Evolutionary conservation across 176 grass and related monocot genomes (phyloP).

Genomic region (Typha latifolia): DNA sequence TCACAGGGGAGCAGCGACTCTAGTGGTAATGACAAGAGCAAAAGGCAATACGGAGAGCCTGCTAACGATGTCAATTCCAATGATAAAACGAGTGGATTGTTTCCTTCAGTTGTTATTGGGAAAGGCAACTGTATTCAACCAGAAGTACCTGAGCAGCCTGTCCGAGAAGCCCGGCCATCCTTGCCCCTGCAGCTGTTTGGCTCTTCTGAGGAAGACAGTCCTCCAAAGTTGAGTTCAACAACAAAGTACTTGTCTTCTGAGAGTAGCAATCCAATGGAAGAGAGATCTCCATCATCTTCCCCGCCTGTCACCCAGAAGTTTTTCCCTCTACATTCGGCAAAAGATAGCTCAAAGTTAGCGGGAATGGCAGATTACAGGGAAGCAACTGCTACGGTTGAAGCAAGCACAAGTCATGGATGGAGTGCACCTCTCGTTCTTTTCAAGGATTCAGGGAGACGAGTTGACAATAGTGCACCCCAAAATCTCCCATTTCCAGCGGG

Average conservation of each 20-base stretch:
- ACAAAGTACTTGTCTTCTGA: slow-evolving; percentile 96
- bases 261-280: slow-evolving; percentile 91
- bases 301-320: slow-evolving; percentile 73
- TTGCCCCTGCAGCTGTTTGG: slow-evolving; percentile 72
- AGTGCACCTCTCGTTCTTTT: slow-evolving; percentile 49
- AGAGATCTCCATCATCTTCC: slow-evolving; percentile 81
- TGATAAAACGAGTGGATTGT: slow-evolving; percentile 25
- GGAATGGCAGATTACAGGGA: slow-evolving; percentile 45
- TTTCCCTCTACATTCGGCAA: slow-evolving; percentile 68
- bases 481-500: slow-evolving; percentile 43
- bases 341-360: slow-evolving; percentile 32
- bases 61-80: slow-evolving; percentile 41
- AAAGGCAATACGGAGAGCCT: slow-evolving; percentile 44
- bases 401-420: slow-evolving; percentile 53
- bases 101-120: slow-evolving; percentile 21
- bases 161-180: slow-evolving; percentile 18
- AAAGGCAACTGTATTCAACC: slow-evolving; percentile 19
- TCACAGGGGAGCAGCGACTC: slow-evolving; percentile 89
- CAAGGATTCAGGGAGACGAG: slow-evolving; percentile 46
- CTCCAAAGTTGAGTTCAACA: slow-evolving; percentile 43
- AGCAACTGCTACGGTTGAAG: slow-evolving; percentile 54
- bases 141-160: slow-evolving; percentile 26
- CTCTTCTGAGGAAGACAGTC: slow-evolving; percentile 43
- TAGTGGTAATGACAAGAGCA: slow-evolving; percentile 82
- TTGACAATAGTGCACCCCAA: slow-evolving; percentile 37